These are phyloP conservation scores for Aureobasidium lini DNA, from an alignment of 2,329 filamentous ascomycete genomes.

Conservation along the genomic window DNA sequence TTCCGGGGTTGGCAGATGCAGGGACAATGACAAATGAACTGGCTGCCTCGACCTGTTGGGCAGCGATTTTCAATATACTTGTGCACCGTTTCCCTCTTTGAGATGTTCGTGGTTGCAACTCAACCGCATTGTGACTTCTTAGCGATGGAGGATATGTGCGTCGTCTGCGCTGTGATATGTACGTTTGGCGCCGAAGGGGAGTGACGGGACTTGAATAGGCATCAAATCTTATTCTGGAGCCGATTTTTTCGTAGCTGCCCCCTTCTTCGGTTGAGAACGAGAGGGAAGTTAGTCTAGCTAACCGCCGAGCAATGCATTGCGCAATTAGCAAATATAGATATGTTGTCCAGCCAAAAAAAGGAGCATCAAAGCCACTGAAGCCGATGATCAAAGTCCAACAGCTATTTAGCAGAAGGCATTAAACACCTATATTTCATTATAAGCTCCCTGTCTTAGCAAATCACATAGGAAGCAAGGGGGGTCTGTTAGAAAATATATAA, in stretches of 20 bases:
- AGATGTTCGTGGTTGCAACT: not conserved
- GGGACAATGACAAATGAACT: slow-evolving; percentile 3
- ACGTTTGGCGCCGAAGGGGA: not conserved
- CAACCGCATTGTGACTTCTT: not conserved
- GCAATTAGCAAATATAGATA: too few species aligned
- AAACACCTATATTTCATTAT: too few species aligned
- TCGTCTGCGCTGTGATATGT: not conserved
- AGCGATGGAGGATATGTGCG: not conserved
- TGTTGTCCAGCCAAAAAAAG: too few species aligned
- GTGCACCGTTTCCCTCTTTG: not conserved
- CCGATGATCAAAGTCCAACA: too few species aligned
- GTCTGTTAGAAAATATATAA: too few species aligned
- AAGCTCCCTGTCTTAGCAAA: too few species aligned
- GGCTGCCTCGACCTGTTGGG: not conserved
- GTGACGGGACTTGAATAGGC: not conserved
- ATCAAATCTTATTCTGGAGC: not conserved
- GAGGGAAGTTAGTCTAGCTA: too few species aligned
- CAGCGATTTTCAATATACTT: not conserved
- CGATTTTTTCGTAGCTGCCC: not conserved
- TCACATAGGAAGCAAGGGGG: too few species aligned
- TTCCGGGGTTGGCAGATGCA: slow-evolving; percentile 5
- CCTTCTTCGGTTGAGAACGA: too few species aligned
- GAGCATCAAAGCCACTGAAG: too few species aligned
- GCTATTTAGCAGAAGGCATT: too few species aligned
- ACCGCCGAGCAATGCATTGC: too few species aligned